A percentile compares a stretch with the other conserved stretches of the same genome.
phyloP scores from a whole-genome alignment of 345 rosid species.

The Melaleuca alternifolia region DNA sequence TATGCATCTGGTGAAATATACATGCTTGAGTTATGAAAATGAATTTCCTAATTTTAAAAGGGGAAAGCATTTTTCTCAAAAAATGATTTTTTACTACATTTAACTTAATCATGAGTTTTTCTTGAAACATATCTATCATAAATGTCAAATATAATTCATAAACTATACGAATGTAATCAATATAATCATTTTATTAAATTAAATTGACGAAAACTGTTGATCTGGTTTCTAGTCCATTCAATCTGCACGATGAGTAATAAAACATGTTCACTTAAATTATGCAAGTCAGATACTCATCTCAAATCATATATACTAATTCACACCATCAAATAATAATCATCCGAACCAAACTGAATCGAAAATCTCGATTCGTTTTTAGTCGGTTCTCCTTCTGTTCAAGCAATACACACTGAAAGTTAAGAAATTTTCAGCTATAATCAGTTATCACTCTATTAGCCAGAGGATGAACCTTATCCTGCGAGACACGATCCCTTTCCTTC shows the following conservation, averaged over 20 bases:
- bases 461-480: neutral
- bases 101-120: no score
- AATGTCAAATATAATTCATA: neutral
- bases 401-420: no score
- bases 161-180: neutral
- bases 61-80: no score
- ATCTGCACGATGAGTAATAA: rapidly evolving
- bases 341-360: no score
- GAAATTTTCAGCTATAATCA: no score
- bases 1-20: no score
- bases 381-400: no score
- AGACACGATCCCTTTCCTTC: neutral
- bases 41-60: no score
- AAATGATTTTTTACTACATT: no score
- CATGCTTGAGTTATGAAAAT: no score
- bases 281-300: neutral
- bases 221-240: rapidly evolving
- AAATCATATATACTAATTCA: rapidly evolving
- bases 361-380: no score
- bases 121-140: no score
- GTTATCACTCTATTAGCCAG: neutral
- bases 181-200: rapidly evolving
- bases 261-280: neutral
- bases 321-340: rapidly evolving
- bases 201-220: rapidly evolving